Evolutionary conservation across 176 grass and related monocot species (phyloP).

Genomic region (Carex pumila): DNA sequence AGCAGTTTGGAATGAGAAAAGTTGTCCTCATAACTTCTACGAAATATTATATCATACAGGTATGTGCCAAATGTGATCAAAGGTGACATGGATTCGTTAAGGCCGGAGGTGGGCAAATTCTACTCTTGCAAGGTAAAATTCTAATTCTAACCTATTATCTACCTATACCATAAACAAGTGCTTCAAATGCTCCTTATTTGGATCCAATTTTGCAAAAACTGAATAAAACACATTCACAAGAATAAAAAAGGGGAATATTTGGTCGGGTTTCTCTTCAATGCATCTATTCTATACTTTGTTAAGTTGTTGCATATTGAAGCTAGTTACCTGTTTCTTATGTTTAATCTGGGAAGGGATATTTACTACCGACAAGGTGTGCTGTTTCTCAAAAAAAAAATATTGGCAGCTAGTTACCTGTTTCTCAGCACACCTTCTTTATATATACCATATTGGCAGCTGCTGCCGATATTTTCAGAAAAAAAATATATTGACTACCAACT

Average conservation of each 20-base stretch:
- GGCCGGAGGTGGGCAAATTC: slow-evolving; percentile 58
- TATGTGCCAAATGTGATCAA: slow-evolving; percentile 56
- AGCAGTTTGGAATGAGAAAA: neutral
- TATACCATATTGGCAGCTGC: no score
- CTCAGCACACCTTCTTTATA: no score
- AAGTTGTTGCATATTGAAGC: neutral
- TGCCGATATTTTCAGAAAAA: no score
- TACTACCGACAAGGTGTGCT: neutral
- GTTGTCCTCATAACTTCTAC: neutral
- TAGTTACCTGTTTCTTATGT: neutral
- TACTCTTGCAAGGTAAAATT: slow-evolving; percentile 39
- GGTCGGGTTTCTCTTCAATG: neutral
- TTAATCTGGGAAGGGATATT: neutral
- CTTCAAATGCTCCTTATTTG: neutral
- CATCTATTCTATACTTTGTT: neutral
- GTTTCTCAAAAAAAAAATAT: no score
- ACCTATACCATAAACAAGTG: neutral
- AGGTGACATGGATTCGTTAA: slow-evolving; percentile 80
- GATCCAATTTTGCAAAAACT: neutral
- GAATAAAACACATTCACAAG: neutral
- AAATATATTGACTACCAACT: neutral
- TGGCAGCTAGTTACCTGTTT: no score
- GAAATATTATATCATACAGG: slow-evolving; percentile 15
- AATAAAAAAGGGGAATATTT: neutral
- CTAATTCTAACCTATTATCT: neutral